Evolutionary conservation across 2,329 filamentous ascomycete species (phyloP), one percentile per base, ranked within the genome.

Genomic region (Curvularia spicifera): DNA sequence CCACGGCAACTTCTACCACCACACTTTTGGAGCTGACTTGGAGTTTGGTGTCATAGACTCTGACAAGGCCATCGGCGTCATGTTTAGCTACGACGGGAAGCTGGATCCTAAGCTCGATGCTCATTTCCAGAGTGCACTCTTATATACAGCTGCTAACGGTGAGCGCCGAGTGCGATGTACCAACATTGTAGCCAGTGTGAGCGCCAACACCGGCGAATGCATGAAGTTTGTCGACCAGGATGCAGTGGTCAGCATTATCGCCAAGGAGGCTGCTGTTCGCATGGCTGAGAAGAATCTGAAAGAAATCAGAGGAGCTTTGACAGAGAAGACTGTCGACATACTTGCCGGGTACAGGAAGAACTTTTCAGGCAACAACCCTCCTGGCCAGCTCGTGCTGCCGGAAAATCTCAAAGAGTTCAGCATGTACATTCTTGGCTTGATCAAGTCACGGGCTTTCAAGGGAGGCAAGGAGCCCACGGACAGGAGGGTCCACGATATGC

Each of bases 141-240:
- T 99, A 1, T 99, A 99, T 79, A 99, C 95, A 0, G 96, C 94
- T 4, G 91, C 93, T 4, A 89, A 85, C 50, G 95, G 95, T 4
- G 88, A 99, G 78, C 88, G 95, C 48, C 86, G 95, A 53, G 95
- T 99, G 48, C 85, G 95, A 58, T 99, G 95, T 78, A 91, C 89
- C 73, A 99, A 99, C 74, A 84, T 96, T 26, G 94, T 99, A 56
- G 94, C 95, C 1, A 94, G 91, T 57, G 92, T 98, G 39, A 96
- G 89, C 64, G 92, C 97, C 65, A 89, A 87, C 54, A 88, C 91
- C 12, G 86, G 91, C 61, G 93, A 97, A 60, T 84, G 83, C 24
- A 91, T 98, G 87, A 95, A 93, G 71, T 95, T 93, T 73, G 89
- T 98, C 40, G 95, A 99, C 73, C 94, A 99, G 76, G 95, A 99